Evolutionary conservation across 495 filamentous ascomycete species (phyloP).

Genomic region (Neurospora cerealis): DNA sequence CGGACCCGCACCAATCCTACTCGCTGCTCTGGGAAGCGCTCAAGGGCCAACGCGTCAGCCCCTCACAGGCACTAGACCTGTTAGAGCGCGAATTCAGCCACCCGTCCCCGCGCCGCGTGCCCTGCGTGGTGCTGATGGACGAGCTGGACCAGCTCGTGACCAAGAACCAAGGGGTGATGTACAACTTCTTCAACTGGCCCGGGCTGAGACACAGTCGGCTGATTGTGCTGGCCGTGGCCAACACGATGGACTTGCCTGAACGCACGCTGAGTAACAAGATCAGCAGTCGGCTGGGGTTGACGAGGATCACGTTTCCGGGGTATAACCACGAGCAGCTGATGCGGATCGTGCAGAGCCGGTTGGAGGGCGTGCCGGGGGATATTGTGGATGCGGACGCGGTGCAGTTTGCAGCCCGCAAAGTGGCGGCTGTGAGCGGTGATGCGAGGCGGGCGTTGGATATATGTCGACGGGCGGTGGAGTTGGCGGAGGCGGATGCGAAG

Average conservation of each 20-base stretch:
- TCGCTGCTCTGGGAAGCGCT: slow-evolving; percentile 92
- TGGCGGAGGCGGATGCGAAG: slow-evolving; percentile 66
- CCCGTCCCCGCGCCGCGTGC: slow-evolving; percentile 80
- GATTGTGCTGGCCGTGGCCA: slow-evolving; percentile 94
- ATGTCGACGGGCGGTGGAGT: slow-evolving; percentile 88
- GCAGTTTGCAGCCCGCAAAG: slow-evolving; percentile 93
- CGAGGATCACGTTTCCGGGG: slow-evolving; percentile 90
- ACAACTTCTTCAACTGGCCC: slow-evolving; percentile 99
- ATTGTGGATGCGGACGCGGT: slow-evolving; percentile 90
- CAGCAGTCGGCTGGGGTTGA: slow-evolving; percentile 78
- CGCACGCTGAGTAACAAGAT: slow-evolving; percentile 97
- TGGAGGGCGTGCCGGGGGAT: slow-evolving; percentile 76
- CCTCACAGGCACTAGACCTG: slow-evolving; percentile 82
- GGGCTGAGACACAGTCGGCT: slow-evolving; percentile 78
- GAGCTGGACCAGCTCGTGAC: slow-evolving; percentile 97
- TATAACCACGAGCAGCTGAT: slow-evolving; percentile 98
- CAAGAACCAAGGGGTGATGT: slow-evolving; percentile 97
- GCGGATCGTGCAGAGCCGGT: slow-evolving; percentile 85
- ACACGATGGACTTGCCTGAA: slow-evolving; percentile 98
- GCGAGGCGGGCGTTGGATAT: slow-evolving; percentile 90
- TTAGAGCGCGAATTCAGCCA: slow-evolving; percentile 86
- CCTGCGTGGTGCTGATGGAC: slow-evolving; percentile 98
- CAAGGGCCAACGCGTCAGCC: slow-evolving; percentile 84
- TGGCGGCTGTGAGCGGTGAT: slow-evolving; percentile 92
- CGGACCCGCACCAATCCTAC: slow-evolving; percentile 95